Evolutionary conservation across 2,329 filamentous ascomycete genomes (phyloP).

Genomic region (Phyllosticta capitalensis): DNA sequence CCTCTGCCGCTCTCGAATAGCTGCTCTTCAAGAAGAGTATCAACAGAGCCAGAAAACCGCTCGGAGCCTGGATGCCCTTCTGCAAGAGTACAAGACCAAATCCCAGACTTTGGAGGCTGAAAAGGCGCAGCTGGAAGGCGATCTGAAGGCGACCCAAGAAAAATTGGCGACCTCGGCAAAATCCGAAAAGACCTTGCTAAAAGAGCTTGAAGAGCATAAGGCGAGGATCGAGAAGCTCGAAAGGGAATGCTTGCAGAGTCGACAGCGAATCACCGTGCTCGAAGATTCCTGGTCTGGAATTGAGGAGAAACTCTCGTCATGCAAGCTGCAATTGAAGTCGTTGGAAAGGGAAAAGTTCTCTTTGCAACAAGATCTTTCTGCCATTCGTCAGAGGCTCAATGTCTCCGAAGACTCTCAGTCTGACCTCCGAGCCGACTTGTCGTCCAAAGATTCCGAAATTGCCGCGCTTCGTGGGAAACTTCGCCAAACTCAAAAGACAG

Average conservation of each 20-base stretch:
- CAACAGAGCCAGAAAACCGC: constrained; percentile 17
- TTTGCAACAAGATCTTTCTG: constrained; percentile 17
- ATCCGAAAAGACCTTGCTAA: constrained; percentile 17
- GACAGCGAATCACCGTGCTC: constrained; percentile 17
- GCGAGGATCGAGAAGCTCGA: constrained; percentile 22
- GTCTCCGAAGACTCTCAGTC: constrained; percentile 15
- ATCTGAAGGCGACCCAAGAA: constrained; percentile 17
- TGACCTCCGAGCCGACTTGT: constrained; percentile 14
- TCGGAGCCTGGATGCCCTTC: constrained; percentile 16
- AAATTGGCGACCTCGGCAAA: constrained; percentile 16
- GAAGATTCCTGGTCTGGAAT: constrained; percentile 20
- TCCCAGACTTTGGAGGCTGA: constrained; percentile 22
- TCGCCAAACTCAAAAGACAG: constrained; percentile 1
- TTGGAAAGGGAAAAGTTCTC: constrained; percentile 17
- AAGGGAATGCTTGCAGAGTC: constrained; percentile 12
- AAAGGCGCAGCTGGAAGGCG: constrained; percentile 17
- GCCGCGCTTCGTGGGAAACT: constrained; percentile 1
- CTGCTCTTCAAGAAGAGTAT: constrained; percentile 16
- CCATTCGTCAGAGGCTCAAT: constrained; percentile 17
- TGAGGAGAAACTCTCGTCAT: constrained; percentile 17
- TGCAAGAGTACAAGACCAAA: constrained; percentile 21
- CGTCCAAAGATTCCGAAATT: constrained; percentile 4
- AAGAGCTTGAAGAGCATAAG: constrained; percentile 16
- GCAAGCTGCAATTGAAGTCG: constrained; percentile 15
- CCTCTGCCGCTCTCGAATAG: constrained; percentile 25